A percentile compares a stretch with the other conserved stretches of the same genome.
Conservation (phyloP, 495 filamentous ascomycete species). For the Penicillium cataractarum region DNA sequence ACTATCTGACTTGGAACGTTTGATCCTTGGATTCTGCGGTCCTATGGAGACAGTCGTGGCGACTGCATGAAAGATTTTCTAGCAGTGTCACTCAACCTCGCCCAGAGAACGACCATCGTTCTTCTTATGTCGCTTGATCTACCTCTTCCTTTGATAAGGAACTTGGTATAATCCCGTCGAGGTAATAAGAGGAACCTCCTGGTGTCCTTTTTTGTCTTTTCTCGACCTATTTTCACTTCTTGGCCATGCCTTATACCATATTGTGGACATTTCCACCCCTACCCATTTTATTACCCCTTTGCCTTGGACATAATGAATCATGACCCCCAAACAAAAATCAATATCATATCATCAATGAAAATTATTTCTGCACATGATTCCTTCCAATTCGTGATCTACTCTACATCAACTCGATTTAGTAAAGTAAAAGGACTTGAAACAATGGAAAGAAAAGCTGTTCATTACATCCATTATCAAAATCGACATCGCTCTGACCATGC, state of each 20-base stretch:
- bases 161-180: not conserved
- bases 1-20: slow-evolving; percentile 66
- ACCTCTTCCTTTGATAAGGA: not conserved
- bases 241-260: slow-evolving; percentile 35
- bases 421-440: not conserved
- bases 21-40: slow-evolving; percentile 66
- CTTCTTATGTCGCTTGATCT: not conserved
- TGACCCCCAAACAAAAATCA: slow-evolving; percentile 22
- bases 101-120: slow-evolving; percentile 7
- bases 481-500: slow-evolving; percentile 30
- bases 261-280: slow-evolving; percentile 19
- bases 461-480: slow-evolving; percentile 43
- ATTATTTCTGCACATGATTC: not conserved
- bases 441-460: slow-evolving; percentile 28
- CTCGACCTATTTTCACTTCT: slow-evolving; percentile 11
- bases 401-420: not conserved
- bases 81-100: not conserved
- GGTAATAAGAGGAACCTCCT: not conserved
- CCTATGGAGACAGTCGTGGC: slow-evolving; percentile 2
- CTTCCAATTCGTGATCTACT: not conserved
- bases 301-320: slow-evolving; percentile 33
- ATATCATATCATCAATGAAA: not conserved
- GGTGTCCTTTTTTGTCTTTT: slow-evolving; percentile 19
- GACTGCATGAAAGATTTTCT: not conserved
- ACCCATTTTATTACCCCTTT: slow-evolving; percentile 20